These are phyloP conservation scores for Nepenthes gracilis DNA, from an alignment of 148 eudicot species.

Conservation along the genomic window DNA sequence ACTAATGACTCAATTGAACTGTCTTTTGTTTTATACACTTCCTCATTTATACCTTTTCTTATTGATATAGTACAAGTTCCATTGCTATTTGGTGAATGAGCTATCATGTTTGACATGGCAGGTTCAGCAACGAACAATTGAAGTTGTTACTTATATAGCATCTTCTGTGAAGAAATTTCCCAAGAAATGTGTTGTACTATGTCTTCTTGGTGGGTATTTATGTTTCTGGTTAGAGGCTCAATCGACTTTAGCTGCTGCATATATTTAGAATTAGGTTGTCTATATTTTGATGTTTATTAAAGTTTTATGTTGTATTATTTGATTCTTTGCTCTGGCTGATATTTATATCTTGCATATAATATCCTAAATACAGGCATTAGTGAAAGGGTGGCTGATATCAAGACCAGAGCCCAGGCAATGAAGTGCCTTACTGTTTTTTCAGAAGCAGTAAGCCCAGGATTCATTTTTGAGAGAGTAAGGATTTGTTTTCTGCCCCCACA, in stretches of 20 bases:
- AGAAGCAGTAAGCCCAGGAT: constrained; percentile 95
- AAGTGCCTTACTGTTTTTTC: constrained; percentile 82
- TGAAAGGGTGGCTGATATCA: constrained; percentile 98
- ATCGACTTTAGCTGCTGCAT: neutral
- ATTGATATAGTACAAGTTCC: too few relatives aligned
- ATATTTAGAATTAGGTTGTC: neutral
- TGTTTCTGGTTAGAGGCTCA: neutral
- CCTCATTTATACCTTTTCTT: too few relatives aligned
- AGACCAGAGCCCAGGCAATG: constrained; percentile 90
- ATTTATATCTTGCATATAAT: neutral
- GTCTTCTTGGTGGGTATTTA: constrained; percentile 59
- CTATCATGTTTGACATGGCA: constrained; percentile 18
- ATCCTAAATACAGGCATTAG: constrained; percentile 43
- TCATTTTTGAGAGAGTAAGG: constrained; percentile 88
- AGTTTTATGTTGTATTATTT: neutral
- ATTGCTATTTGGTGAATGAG: too few relatives aligned
- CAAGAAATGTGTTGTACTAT: constrained; percentile 94
- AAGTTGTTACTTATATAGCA: constrained; percentile 65
- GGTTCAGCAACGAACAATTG: constrained; percentile 98
- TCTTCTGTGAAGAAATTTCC: constrained; percentile 78
- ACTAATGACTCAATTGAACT: too few relatives aligned
- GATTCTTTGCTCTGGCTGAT: neutral
- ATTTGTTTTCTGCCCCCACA: neutral
- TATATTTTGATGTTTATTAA: neutral
- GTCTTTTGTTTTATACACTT: too few relatives aligned